Evolutionary conservation across 2,329 filamentous ascomycete genomes (phyloP), one percentile per base, ranked within the genome.

Genomic region (Stylonectria norvegica): DNA sequence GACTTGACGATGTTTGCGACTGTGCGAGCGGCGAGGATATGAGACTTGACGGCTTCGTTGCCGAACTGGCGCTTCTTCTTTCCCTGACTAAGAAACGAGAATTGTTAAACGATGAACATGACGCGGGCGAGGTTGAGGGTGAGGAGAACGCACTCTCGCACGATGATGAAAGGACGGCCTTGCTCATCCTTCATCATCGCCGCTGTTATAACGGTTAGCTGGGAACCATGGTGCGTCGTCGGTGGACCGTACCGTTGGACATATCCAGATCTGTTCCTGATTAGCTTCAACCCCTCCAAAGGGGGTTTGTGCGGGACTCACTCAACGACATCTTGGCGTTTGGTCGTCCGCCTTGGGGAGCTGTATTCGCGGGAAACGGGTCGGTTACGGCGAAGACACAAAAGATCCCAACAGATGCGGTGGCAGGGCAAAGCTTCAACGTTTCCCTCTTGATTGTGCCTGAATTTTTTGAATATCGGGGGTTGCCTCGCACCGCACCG

Each of bases 1-100:
- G 89, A 93, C 76, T 95, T 96, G 70, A 98, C 89, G 58, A 98
- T 93, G 71, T 89, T 95, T 56, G 93, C 86, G 57, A 98, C 90
- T 43, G 93, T 97, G 64, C 90, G 84, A 40, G 94, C 94, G 46
- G 93, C 91, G 59, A 97, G 82, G 60, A 98, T 98, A 71, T 98
- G 94, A 59, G 89, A 89, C 71, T 98, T 98, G 67, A 98, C 89
- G 38, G 93, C 93, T 63, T 98, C 93, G 67, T 85, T 96, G 60
- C 93, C 93, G 66, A 93, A 91, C 62, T 93, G 87, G 67, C 93
- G 84, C 79, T 89, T 95, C 82, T 97, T 98, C 73, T 83, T 95
- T 64, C 91, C 91, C 70, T 98, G 93, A 65, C 89, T 95, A 58
- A 28, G 34, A 17, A 36, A 11, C 15, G 41, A 28, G 34, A 17